phyloP scores from a whole-genome alignment of 306 rosid genomes.

The Casuarina glauca region DNA sequence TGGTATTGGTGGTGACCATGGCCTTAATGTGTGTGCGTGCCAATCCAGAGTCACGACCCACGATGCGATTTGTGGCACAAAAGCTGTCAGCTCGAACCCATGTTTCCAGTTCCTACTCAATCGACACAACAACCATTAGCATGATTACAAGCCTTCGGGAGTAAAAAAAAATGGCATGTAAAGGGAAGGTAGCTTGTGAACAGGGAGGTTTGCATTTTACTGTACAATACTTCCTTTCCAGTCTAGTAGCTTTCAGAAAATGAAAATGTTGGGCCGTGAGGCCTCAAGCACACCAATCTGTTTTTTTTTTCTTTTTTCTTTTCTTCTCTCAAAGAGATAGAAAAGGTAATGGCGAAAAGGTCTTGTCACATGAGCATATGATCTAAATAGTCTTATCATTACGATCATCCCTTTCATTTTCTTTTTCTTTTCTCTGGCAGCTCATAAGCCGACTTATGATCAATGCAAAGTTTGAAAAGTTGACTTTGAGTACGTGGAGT shows the following conservation, averaged over 20 bases:
- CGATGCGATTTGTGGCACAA: slow-evolving; percentile 67
- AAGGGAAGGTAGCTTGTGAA: neutral
- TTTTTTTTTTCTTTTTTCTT: too few relatives aligned
- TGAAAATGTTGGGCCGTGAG: neutral
- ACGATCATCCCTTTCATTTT: too few relatives aligned
- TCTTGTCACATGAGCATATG: too few relatives aligned
- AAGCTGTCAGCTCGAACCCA: slow-evolving; percentile 42
- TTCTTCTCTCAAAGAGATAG: too few relatives aligned
- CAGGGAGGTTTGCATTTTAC: neutral
- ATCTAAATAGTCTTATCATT: too few relatives aligned
- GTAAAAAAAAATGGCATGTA: slow-evolving; percentile 8
- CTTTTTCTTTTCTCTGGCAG: too few relatives aligned
- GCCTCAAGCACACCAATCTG: slow-evolving; percentile 3
- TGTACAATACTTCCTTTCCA: neutral
- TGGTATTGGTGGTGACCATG: slow-evolving; percentile 36
- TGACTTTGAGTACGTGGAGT: too few relatives aligned
- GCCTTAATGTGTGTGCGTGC: slow-evolving; percentile 58
- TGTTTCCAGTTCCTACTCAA: slow-evolving; percentile 34
- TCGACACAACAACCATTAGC: slow-evolving; percentile 34
- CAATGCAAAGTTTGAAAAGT: too few relatives aligned
- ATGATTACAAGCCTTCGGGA: slow-evolving; percentile 32
- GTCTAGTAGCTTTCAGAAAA: neutral
- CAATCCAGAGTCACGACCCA: slow-evolving; percentile 58
- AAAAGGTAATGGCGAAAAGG: too few relatives aligned
- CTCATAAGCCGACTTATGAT: too few relatives aligned